Evolutionary conservation across 163 green algal genomes (phyloP).

Genomic region (Coccomyxa subellipsoidea): DNA sequence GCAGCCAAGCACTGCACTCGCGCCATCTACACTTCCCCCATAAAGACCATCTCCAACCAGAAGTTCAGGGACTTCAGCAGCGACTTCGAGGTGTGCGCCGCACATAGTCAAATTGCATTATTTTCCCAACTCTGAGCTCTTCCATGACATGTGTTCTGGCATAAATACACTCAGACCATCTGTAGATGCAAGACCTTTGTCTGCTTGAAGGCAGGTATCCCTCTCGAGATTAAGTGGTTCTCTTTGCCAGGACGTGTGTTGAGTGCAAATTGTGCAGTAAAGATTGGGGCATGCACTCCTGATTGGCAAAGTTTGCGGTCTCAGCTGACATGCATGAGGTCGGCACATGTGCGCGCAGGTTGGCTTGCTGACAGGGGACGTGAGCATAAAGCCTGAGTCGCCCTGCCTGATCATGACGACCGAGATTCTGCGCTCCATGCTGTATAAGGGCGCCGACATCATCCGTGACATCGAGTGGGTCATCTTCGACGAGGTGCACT

Average conservation of each 20-base stretch:
- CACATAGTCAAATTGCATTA: no score
- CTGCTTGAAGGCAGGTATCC: no score
- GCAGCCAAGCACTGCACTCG: slow-evolving; percentile 68
- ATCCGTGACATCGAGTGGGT: slow-evolving; percentile 92
- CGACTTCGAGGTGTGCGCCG: slow-evolving; percentile 3
- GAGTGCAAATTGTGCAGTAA: no score
- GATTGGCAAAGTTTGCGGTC: no score
- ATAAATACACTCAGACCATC: no score
- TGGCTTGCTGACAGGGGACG: slow-evolving; percentile 90
- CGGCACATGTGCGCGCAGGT: slow-evolving; percentile 42
- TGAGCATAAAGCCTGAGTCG: slow-evolving; percentile 77
- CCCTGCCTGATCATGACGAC: slow-evolving; percentile 94
- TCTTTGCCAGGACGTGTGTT: no score
- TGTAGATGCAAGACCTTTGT: no score
- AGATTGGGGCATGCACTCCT: no score
- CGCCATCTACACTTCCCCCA: slow-evolving; percentile 94
- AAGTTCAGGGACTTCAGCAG: background rate
- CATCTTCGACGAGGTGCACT: slow-evolving; percentile 96
- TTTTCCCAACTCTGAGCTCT: no score
- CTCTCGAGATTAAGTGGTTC: background rate
- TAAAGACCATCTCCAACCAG: slow-evolving; percentile 97
- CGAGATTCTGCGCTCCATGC: slow-evolving; percentile 91
- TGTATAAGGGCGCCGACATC: slow-evolving; percentile 88
- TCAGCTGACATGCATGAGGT: no score
- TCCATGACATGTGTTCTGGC: no score